Conservation (phyloP, 441 rosid species). For the Hypseocharis bilobata region DNA sequence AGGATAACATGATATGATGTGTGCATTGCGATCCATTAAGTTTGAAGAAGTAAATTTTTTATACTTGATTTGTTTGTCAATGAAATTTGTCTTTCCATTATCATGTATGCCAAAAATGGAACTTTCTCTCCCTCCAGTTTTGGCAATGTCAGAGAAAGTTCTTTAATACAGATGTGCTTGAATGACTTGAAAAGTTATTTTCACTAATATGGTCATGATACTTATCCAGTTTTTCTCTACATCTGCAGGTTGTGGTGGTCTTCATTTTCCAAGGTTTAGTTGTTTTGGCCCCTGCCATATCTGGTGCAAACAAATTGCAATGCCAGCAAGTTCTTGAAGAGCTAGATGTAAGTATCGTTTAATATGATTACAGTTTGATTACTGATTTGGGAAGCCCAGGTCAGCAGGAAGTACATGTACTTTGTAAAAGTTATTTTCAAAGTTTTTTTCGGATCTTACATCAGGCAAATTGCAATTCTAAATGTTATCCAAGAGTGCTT, state of each 20-base stretch:
- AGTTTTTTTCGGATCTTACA: neutral
- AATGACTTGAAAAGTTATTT: neutral
- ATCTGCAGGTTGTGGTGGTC: slow-evolving; percentile 82
- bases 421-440: slow-evolving; percentile 3
- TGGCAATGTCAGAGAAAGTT: neutral
- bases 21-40: neutral
- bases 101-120: neutral
- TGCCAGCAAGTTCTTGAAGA: slow-evolving; percentile 93
- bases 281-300: slow-evolving; percentile 98
- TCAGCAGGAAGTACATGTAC: neutral
- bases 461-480: neutral
- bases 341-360: slow-evolving; percentile 65
- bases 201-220: neutral
- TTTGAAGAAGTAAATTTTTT: neutral
- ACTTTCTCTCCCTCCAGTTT: neutral
- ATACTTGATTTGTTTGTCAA: neutral
- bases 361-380: slow-evolving; percentile 8
- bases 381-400: slow-evolving; percentile 4
- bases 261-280: slow-evolving; percentile 83
- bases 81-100: neutral
- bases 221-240: slow-evolving; percentile 1
- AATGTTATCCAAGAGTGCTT: neutral
- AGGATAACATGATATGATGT: neutral
- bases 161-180: neutral
- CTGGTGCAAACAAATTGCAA: slow-evolving; percentile 80